Evolutionary conservation across 2,329 filamentous ascomycete species (phyloP), one percentile per base, ranked within the genome.

Genomic region (Blastomyces parvus): DNA sequence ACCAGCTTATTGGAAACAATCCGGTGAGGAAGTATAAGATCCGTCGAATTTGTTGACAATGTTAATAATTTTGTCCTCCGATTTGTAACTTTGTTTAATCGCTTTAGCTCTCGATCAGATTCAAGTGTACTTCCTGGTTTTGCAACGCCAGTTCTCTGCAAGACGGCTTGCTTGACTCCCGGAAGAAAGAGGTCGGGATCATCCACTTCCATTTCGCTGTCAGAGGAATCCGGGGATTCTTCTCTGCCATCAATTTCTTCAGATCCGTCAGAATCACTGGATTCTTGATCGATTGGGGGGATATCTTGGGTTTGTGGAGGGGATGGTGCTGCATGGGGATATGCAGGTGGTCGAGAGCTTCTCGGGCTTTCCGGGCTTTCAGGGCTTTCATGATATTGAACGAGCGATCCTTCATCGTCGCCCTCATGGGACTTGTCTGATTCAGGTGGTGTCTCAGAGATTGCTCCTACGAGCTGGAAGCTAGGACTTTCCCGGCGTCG

Each of bases 1-100:
- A 72, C 44, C 14, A 68, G 61, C 36, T 44, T 62, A 58, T 71
- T 69, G 13, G 66, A 63, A 44, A 64, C 25, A 9, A 66, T 58
- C 7, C 66, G 68, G 22, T 65, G 52, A 22, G 69, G 62, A 48
- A 66, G 62, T 27, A 48, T 38, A 8, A 58, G 44, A 42, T 67
- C 57, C 17, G 38, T 36, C 33, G 46, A 19, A 46, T 62, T 42
- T 1, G 65, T 62, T 6, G 22, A n/a, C 40, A 50, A 19, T 25
- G 25, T 60, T 25, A 46, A 48, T 33, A 63, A 33, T 22, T 61
- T 56, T 9, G 56, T 38, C 25, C 66, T 65, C 14, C 52, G 38
- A 40, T 64, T 62, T 14, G 53, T 17, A 14, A 53, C 42, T 17
- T 57, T 56, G 17, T 22, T 30, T 22, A 66, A 36, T 44, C 66